phyloP scores from a whole-genome alignment of 352 stramenopile genomes.

The Pythium dissimile region DNA sequence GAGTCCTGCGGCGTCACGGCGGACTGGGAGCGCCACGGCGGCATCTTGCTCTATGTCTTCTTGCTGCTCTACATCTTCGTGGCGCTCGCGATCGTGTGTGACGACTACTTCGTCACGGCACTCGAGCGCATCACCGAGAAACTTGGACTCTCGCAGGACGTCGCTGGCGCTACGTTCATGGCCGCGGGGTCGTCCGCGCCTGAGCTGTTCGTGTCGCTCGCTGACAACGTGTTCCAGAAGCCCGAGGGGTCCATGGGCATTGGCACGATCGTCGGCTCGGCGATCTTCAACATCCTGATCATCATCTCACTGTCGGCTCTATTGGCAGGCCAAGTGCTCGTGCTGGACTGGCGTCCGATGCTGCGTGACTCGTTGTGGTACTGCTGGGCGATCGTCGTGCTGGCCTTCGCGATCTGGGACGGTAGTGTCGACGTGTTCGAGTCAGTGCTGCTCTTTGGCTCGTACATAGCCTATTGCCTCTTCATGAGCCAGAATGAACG shows the following conservation, averaged over 20 bases:
- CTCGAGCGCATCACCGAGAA: constrained; percentile 75
- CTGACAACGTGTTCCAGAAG: constrained; percentile 76
- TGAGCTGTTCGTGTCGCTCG: constrained; percentile 76
- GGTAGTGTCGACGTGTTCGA: constrained; percentile 53
- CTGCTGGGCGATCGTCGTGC: constrained; percentile 46
- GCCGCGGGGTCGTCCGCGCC: constrained; percentile 76
- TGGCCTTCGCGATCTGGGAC: constrained; percentile 62
- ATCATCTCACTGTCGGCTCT: constrained; percentile 82
- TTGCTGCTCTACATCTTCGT: constrained; percentile 78
- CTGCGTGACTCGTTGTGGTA: constrained; percentile 84
- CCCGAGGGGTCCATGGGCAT: constrained; percentile 61
- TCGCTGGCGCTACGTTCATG: constrained; percentile 84
- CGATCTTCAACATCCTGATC: constrained; percentile 87
- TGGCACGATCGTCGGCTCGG: constrained; percentile 83
- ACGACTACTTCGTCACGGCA: constrained; percentile 85
- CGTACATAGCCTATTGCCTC: constrained; percentile 63
- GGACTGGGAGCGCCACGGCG: constrained; percentile 52
- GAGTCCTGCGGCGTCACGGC: constrained; percentile 30
- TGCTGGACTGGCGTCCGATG: constrained; percentile 73
- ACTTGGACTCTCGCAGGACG: constrained; percentile 62
- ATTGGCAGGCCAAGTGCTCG: constrained; percentile 53
- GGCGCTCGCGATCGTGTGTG: constrained; percentile 83
- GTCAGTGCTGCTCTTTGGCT: constrained; percentile 60
- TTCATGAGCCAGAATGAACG: constrained; percentile 75
- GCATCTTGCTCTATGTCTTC: constrained; percentile 59